Percentiles rank a stretch among this genome's conserved stretches.
Evolutionary conservation across 2,329 filamentous ascomycete genomes (phyloP).

Genomic region (Diaporthe amygdali): DNA sequence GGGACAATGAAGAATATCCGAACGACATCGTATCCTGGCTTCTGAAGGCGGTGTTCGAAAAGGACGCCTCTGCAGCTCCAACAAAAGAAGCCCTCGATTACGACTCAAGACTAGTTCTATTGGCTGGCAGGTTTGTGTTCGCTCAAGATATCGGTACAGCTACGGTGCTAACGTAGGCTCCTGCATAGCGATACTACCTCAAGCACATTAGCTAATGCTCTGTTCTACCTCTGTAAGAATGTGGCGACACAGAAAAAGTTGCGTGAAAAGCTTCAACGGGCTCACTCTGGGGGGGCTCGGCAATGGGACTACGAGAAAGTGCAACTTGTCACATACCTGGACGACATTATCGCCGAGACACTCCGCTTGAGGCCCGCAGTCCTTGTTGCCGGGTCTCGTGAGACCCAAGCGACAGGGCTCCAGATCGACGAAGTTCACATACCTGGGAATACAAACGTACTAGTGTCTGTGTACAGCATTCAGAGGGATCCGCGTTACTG

Average conservation of each 20-base stretch:
- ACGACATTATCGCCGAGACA: conserved; percentile 18
- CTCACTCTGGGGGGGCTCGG: background rate
- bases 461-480: conserved; percentile 19
- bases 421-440: conserved; percentile 22
- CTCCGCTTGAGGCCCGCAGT: conserved; percentile 15
- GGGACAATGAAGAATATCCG: conserved; percentile 6
- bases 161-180: background rate
- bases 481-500: conserved; percentile 28
- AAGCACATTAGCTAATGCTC: background rate
- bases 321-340: conserved; percentile 4
- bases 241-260: background rate
- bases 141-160: background rate
- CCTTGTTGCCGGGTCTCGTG: conserved; percentile 1
- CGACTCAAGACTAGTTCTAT: background rate
- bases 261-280: background rate
- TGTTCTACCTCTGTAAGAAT: conserved; percentile 7
- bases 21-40: conserved; percentile 17
- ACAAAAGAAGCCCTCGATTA: background rate
- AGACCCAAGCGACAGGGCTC: conserved; percentile 13
- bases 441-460: conserved; percentile 19
- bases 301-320: conserved; percentile 16
- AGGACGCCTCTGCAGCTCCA: conserved; percentile 8
- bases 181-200: conserved; percentile 6
- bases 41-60: conserved; percentile 5
- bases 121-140: conserved; percentile 4